A percentile compares a stretch with the other conserved stretches of the same genome.
phyloP scores from a whole-genome alignment of 306 rosid genomes.

The Vicia sativa region DNA sequence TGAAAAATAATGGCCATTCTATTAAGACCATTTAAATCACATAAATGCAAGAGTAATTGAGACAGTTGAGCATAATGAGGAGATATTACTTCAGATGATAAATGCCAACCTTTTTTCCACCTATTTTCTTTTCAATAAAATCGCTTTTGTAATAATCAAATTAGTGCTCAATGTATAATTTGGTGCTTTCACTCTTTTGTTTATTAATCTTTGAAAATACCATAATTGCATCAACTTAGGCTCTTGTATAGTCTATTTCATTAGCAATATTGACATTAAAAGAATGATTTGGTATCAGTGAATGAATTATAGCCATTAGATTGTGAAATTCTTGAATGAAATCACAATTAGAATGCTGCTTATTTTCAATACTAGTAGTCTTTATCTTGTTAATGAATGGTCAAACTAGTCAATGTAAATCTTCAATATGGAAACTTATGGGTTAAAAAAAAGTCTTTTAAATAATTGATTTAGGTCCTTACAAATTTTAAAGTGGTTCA shows the following conservation, averaged over 20 bases:
- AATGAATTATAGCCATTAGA: constrained; percentile 1
- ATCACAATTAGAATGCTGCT: background rate
- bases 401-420: background rate
- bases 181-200: constrained; percentile 28
- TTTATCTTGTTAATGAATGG: background rate
- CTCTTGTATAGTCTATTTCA: constrained; percentile 33
- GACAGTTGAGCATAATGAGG: constrained; percentile 79
- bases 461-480: background rate
- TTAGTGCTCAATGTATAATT: background rate
- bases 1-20: constrained; percentile 58
- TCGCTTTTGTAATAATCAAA: no score
- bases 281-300: constrained; percentile 1
- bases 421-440: background rate
- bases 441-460: background rate
- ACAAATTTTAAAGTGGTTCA: background rate
- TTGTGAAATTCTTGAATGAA: background rate
- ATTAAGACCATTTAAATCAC: constrained; percentile 78
- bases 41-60: constrained; percentile 93
- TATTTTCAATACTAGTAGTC: background rate
- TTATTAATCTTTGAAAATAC: constrained; percentile 29
- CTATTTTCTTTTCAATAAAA: background rate
- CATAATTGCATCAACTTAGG: constrained; percentile 34
- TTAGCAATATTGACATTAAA: constrained; percentile 16
- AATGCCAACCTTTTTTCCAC: constrained; percentile 46
- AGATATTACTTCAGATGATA: constrained; percentile 76